Percentiles rank a stretch among this genome's conserved stretches.
These are phyloP conservation scores for Lagenidium sp. DNA, from an alignment of 352 stramenopile genomes.

Conservation along the genomic window DNA sequence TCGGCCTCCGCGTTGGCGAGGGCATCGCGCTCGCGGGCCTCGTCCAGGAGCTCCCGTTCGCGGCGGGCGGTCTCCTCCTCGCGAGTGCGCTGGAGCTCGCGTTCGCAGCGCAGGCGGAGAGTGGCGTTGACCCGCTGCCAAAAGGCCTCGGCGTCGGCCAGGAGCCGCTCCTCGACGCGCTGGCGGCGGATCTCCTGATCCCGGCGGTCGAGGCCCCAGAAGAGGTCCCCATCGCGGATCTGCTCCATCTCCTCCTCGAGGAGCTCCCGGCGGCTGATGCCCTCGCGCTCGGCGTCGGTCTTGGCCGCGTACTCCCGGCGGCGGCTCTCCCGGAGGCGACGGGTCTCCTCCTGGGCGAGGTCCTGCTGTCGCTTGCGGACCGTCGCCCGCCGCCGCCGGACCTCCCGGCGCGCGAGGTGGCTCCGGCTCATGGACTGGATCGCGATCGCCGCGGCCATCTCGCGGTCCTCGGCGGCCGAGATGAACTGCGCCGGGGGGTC, in stretches of 20 bases:
- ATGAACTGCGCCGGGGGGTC: slow-evolving; percentile 28
- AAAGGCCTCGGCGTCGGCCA: slow-evolving; percentile 25
- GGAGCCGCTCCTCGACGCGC: slow-evolving; percentile 29
- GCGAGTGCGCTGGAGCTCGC: slow-evolving; percentile 8
- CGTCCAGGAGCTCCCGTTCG: slow-evolving; percentile 15
- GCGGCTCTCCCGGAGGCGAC: slow-evolving; percentile 9
- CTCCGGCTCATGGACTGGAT: slow-evolving; percentile 46
- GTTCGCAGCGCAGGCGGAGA: slow-evolving; percentile 9
- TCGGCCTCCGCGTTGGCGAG: slow-evolving; percentile 28
- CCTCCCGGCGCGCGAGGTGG: slow-evolving; percentile 19
- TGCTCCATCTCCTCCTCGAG: slow-evolving; percentile 45
- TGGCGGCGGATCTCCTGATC: slow-evolving; percentile 31
- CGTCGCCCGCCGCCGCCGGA: slow-evolving; percentile 19
- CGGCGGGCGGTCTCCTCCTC: slow-evolving; percentile 15
- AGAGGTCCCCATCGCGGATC: slow-evolving; percentile 29
- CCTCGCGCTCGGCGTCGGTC: slow-evolving; percentile 24
- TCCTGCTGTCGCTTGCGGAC: slow-evolving; percentile 18
- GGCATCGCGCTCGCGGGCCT: slow-evolving; percentile 17
- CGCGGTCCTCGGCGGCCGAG: slow-evolving; percentile 24
- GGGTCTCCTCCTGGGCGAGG: slow-evolving; percentile 10
- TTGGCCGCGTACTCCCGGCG: slow-evolving; percentile 17
- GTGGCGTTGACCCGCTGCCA: slow-evolving; percentile 31
- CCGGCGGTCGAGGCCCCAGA: slow-evolving; percentile 39
- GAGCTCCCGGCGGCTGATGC: slow-evolving; percentile 32
- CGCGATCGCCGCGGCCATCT: slow-evolving; percentile 36